These are phyloP conservation scores for Tripterygium wilfordii DNA, from an alignment of 177 flowering plant genomes.

Conservation along the genomic window DNA sequence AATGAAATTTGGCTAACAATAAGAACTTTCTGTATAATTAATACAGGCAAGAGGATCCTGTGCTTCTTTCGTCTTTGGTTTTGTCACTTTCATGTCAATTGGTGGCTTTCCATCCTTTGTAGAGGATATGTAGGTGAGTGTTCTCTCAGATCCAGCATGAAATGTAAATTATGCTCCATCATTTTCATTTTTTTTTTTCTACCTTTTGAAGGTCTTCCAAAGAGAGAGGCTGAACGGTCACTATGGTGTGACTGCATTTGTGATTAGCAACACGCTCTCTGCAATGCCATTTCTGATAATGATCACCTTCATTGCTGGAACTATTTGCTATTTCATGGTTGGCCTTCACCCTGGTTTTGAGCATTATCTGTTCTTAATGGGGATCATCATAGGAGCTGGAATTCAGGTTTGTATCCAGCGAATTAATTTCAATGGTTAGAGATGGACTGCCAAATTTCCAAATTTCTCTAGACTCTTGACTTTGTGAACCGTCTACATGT, in stretches of 20 bases:
- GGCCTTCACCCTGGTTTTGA: conserved; percentile 76
- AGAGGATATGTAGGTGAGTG: conserved; percentile 86
- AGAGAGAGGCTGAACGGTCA: conserved; percentile 92
- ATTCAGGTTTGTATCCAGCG: conserved; percentile 54
- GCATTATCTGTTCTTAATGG: conserved; percentile 89
- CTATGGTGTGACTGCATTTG: conserved; percentile 82
- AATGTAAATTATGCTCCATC: not conserved
- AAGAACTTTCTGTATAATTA: no score
- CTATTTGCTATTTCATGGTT: conserved; percentile 92
- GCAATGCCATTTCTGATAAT: conserved; percentile 85
- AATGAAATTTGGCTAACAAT: no score
- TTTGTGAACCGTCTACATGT: not conserved
- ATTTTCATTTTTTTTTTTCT: not conserved
- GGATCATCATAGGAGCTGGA: conserved; percentile 90
- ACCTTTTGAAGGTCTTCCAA: conserved; percentile 68
- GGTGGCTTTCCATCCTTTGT: conserved; percentile 98
- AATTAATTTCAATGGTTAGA: not conserved
- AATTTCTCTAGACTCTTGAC: not conserved
- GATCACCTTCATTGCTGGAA: conserved; percentile 80
- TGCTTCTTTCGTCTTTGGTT: conserved; percentile 82
- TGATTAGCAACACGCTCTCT: conserved; percentile 82
- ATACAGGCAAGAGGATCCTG: conserved; percentile 76
- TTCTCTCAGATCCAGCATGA: no score
- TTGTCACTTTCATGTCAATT: conserved; percentile 95
- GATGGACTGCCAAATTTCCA: not conserved